Percentiles rank a stretch among this genome's conserved stretches.
Evolutionary conservation across 1,284 basidiomycete species (phyloP).

Genomic region (Schizopora paradoxa): DNA sequence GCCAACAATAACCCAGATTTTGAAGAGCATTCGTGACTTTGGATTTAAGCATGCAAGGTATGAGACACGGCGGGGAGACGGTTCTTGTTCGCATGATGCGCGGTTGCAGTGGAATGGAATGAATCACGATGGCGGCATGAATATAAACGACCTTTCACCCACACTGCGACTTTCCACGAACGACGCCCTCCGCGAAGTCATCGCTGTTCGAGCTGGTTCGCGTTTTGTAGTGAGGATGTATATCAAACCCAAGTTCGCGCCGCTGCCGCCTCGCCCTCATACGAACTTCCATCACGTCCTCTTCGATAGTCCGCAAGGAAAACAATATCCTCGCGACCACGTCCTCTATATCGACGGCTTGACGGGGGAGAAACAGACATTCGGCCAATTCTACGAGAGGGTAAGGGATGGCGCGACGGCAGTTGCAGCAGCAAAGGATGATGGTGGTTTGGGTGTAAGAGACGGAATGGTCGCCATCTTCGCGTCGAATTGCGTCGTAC

Average conservation of each 20-base stretch:
- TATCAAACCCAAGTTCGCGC: constrained; percentile 35
- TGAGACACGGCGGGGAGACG: too few species aligned
- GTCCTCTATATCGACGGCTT: constrained; percentile 51
- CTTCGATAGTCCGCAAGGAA: constrained; percentile 45
- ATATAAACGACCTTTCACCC: too few species aligned
- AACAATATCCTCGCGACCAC: constrained; percentile 47
- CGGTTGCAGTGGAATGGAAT: too few species aligned
- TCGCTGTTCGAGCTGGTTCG: too few species aligned
- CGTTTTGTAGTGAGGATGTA: too few species aligned
- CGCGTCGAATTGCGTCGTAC: constrained; percentile 52
- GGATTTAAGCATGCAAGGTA: too few species aligned
- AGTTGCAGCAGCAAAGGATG: constrained; percentile 37
- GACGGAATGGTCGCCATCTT: constrained; percentile 56
- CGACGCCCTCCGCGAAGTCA: too few species aligned
- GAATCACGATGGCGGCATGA: too few species aligned
- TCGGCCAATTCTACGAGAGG: constrained; percentile 43
- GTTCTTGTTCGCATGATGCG: too few species aligned
- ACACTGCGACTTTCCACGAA: too few species aligned
- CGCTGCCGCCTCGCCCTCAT: constrained; percentile 35
- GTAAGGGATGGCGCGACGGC: constrained; percentile 54
- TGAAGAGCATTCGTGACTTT: too few species aligned
- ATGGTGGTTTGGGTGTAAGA: constrained; percentile 54
- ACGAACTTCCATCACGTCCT: constrained; percentile 54
- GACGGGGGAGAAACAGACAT: constrained; percentile 43
- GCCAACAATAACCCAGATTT: too few species aligned